phyloP scores from a whole-genome alignment of 345 rosid genomes.

The Bruguiera gymnorhiza region DNA sequence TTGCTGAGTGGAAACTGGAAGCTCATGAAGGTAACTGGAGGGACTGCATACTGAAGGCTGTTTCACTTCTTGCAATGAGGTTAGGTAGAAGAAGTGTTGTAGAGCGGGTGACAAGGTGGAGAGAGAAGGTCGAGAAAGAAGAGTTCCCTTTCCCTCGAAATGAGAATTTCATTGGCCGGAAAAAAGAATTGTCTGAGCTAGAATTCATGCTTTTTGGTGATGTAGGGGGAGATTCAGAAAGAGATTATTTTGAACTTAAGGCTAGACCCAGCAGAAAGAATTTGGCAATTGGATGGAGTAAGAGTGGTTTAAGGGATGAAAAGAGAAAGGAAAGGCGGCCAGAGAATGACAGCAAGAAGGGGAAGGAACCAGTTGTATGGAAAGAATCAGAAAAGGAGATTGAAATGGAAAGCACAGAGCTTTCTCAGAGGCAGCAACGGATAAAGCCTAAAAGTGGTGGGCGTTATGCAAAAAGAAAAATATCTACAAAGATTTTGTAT shows the following conservation, averaged over 20 bases:
- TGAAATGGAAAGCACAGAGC: slow-evolving; percentile 67
- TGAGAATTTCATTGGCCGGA: slow-evolving; percentile 78
- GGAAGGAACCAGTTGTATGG: slow-evolving; percentile 89
- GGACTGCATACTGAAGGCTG: slow-evolving; percentile 73
- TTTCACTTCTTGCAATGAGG: slow-evolving; percentile 63
- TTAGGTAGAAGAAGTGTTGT: slow-evolving; percentile 91
- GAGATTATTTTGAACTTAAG: slow-evolving; percentile 81
- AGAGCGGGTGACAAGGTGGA: slow-evolving; percentile 77
- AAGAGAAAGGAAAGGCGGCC: slow-evolving; percentile 31
- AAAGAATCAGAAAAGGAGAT: slow-evolving; percentile 94
- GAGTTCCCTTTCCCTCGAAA: slow-evolving; percentile 88
- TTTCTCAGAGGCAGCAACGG: slow-evolving; percentile 33
- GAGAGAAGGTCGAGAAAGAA: slow-evolving; percentile 72
- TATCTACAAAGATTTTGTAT: slow-evolving; percentile 55
- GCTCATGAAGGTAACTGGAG: slow-evolving; percentile 92
- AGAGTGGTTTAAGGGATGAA: slow-evolving; percentile 46
- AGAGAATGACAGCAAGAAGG: slow-evolving; percentile 50
- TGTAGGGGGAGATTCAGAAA: slow-evolving; percentile 64
- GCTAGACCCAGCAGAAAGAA: slow-evolving; percentile 75
- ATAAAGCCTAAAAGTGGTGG: slow-evolving; percentile 39
- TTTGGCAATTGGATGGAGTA: slow-evolving; percentile 66
- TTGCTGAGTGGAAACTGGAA: slow-evolving; percentile 88
- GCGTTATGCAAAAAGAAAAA: slow-evolving; percentile 53
- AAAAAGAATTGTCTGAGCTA: slow-evolving; percentile 81
- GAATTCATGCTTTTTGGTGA: slow-evolving; percentile 90